phyloP scores from a whole-genome alignment of 2,329 filamentous ascomycete species.

The Penicillium sp. region DNA sequence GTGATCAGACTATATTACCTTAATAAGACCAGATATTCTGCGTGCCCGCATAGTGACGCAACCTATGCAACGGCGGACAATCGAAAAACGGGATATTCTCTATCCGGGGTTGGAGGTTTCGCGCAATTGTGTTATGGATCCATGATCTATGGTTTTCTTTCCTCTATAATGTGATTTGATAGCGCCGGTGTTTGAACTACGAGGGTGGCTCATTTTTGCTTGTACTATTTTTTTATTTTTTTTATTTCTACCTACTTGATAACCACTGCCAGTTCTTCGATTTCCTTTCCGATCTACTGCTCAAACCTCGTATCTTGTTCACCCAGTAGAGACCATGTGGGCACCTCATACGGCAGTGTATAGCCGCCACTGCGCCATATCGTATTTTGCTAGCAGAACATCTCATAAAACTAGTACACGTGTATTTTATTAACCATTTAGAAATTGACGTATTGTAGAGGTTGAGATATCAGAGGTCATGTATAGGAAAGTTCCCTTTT shows the following conservation, averaged over 20 bases:
- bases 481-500: too few species aligned
- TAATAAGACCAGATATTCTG: background rate
- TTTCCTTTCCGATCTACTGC: background rate
- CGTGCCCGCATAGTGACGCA: background rate
- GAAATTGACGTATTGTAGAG: too few species aligned
- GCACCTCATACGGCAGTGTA: too few species aligned
- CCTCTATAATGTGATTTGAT: background rate
- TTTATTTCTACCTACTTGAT: background rate
- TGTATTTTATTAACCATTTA: too few species aligned
- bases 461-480: too few species aligned
- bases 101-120: background rate
- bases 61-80: background rate
- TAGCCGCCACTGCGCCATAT: too few species aligned
- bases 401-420: too few species aligned
- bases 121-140: background rate
- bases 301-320: background rate
- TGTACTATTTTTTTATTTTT: background rate
- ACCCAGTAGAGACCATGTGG: background rate
- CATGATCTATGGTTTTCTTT: background rate
- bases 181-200: constrained; percentile 6
- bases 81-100: background rate
- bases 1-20: background rate
- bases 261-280: background rate
- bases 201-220: background rate
- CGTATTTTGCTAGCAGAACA: too few species aligned